A percentile compares a stretch with the other conserved stretches of the same genome.
phyloP scores from a whole-genome alignment of 495 filamentous ascomycete species.

The Tetracladium marchalianum region DNA sequence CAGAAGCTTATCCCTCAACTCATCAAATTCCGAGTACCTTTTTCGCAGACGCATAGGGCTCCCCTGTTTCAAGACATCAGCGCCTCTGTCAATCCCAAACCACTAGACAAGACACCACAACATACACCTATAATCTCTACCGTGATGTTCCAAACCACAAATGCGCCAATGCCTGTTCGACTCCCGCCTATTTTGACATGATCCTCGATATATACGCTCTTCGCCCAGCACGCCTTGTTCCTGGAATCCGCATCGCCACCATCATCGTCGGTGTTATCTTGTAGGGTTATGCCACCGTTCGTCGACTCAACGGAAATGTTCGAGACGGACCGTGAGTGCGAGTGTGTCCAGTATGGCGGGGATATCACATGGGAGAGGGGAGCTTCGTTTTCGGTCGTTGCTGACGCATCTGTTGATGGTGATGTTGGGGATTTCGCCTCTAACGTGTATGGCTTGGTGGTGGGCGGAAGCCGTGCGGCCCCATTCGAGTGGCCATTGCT shows the following conservation, averaged over 20 bases:
- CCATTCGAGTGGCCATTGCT: slow-evolving; percentile 9
- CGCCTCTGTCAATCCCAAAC: neutral
- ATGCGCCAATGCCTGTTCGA: slow-evolving; percentile 40
- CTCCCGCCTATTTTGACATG: slow-evolving; percentile 40
- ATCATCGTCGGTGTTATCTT: slow-evolving; percentile 36
- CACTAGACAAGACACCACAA: neutral
- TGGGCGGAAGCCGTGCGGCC: neutral
- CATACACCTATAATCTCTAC: slow-evolving; percentile 33
- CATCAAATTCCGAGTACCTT: slow-evolving; percentile 50
- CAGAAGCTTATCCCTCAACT: slow-evolving; percentile 36
- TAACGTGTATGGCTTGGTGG: neutral
- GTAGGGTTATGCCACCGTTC: slow-evolving; percentile 38
- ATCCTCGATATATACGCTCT: slow-evolving; percentile 41
- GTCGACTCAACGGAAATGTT: slow-evolving; percentile 36
- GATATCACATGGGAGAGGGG: slow-evolving; percentile 16
- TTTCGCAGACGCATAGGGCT: slow-evolving; percentile 44
- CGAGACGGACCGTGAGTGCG: slow-evolving; percentile 23
- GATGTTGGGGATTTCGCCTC: neutral
- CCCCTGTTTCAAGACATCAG: slow-evolving; percentile 25
- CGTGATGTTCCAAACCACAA: slow-evolving; percentile 45
- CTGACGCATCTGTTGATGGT: neutral
- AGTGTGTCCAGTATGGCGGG: slow-evolving; percentile 26
- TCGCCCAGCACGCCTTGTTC: slow-evolving; percentile 46
- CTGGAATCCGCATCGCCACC: slow-evolving; percentile 25
- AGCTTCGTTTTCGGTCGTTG: slow-evolving; percentile 2